A percentile compares a stretch with the other conserved stretches of the same genome.
phyloP scores from a whole-genome alignment of 257 asterid species.

The Solanum appendiculatum region DNA sequence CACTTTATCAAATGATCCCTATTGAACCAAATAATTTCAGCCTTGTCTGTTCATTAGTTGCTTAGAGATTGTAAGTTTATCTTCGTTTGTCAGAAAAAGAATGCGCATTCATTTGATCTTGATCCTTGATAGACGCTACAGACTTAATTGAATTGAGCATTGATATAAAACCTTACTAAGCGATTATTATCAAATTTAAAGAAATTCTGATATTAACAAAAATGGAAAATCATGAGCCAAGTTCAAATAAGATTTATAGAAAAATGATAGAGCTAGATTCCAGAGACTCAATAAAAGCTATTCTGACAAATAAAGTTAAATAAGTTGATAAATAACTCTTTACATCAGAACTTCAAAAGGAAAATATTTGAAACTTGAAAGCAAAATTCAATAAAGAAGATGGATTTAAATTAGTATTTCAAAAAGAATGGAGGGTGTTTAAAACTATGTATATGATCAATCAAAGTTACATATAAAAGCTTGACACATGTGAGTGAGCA shows the following conservation, averaged over 20 bases:
- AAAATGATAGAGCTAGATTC: fast-evolving
- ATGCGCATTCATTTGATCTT: not conserved
- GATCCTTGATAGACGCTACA: not conserved
- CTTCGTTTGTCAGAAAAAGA: not conserved
- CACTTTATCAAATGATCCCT: too few species aligned
- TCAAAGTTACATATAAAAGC: not conserved
- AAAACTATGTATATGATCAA: not conserved
- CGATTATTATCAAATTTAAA: too few species aligned
- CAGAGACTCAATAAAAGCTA: too few species aligned
- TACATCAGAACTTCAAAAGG: not conserved
- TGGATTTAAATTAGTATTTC: not conserved
- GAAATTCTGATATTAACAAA: too few species aligned
- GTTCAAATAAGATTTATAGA: too few species aligned
- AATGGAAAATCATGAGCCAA: too few species aligned
- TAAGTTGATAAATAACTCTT: too few species aligned
- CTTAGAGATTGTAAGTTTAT: not conserved
- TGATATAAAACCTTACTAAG: too few species aligned
- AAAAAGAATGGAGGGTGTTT: not conserved
- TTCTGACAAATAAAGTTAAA: too few species aligned
- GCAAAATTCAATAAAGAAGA: not conserved
- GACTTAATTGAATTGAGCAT: too few species aligned
- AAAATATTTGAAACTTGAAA: not conserved
- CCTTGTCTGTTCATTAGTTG: fast-evolving
- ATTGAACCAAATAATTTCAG: too few species aligned
- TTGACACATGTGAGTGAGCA: not conserved